Base-by-base conservation (phyloP, 306 rosid genomes). In the Cyamopsis tetragonoloba region DNA sequence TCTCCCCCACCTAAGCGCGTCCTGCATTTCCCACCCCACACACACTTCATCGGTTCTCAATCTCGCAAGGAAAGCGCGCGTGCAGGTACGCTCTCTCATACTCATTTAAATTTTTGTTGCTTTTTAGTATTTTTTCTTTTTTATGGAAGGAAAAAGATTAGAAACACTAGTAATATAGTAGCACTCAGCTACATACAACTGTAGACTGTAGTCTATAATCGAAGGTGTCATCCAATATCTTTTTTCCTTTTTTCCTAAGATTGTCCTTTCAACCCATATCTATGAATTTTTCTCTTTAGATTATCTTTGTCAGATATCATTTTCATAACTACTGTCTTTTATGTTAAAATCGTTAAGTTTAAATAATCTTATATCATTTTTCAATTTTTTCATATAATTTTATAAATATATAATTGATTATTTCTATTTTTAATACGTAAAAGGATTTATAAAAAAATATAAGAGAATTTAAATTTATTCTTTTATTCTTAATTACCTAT, bases 201-300 rank as follows among this genome's bases (percentile, higher is more conserved):
- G n/a, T n/a, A n/a, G n/a, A 58, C 65, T 58, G 80, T 62, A 49
- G 71, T 66, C 82, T 77, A 64, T 56, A 32, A 38, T 60, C 43
- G 67, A 85, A 66, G 77, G 84, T 74, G 81, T 73, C 72, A 68
- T 82, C 69, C 80, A n/a, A n/a, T n/a, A 41, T 58, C 78, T 77
- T 59, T 80, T 77, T 71, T 65, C 73, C 72, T 30, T 62, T 81
- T 76, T 68, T 61, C 55, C 72, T 53, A 80, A 62, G 67, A 68
- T 47, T 53, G 77, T 64, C 79, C 42, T 63, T 48, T 60, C 34
- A 62, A 49, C 34, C 78, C 58, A 85, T 68, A 79, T 81, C 91
- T 73, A 74, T 57, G 79, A 48, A 42, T 82, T 83, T 77, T 79
- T 68, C 72, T 73, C 63, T 65, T 71, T 85, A 71, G 70, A 72